Evolutionary conservation across 2,329 filamentous ascomycete genomes (phyloP), one percentile per base, ranked within the genome.

Genomic region (Penicillium sp.): DNA sequence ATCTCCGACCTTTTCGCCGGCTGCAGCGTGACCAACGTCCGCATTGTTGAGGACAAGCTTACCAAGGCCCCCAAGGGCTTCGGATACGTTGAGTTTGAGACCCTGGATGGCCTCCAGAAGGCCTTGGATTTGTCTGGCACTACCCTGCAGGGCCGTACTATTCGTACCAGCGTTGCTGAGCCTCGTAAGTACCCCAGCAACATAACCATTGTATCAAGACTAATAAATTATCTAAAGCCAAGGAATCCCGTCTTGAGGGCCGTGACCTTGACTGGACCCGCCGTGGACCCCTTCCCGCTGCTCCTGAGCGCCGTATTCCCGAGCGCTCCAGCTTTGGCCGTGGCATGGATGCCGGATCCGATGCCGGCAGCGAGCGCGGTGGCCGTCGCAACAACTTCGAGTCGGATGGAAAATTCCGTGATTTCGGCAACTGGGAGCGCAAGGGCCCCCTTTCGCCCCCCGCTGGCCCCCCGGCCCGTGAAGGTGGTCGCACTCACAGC

Each of bases 21-120:
- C 55, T 97, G 93, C 76, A 85, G 91, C 63, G 88, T 97, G 67
- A 90, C 90, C 65, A 97, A 87, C 73, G 91, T 99, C 65, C 90
- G 95, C 70, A 92, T 99, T 69, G 96, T 99, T 63, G 93, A 97
- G 80, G 96, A 99, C 78, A 95, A 93, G 73, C 84, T 96, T 75
- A 90, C 95, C 73, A 87, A 89, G 76, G 92, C 93, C 71, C 95
- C 95, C 64, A 99, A 99, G 82, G 95, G 95, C 49, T 99, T 99
- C 70, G 95, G 93, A 60, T 99, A 99, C 75, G 93, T 96, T 64
- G 95, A 99, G 76, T 99, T 99, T 71, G 87, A 83, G 65, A 88
- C 87, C 51, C 80, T 95, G 45, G 93, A 98, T 49, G 93, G 93
- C 58, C 81, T 99, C 70, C 96, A 96, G 82, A 89, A 92, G 78